Evolutionary conservation across 768 basidiomycete species (phyloP).

Genomic region (Gloeopeniophorella convolvens): DNA sequence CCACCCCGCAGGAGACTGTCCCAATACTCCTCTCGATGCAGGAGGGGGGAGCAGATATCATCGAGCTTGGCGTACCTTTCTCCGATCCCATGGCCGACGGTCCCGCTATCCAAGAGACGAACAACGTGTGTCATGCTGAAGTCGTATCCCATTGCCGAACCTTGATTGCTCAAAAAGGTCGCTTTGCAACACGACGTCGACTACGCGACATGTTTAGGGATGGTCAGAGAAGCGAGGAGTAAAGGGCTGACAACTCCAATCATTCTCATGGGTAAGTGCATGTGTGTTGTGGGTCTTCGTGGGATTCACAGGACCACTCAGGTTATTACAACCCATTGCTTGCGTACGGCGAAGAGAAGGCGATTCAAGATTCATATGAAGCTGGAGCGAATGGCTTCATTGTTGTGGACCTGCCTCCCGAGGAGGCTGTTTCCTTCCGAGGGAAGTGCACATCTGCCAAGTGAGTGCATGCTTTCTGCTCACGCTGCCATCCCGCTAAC

Average conservation of each 20-base stretch:
- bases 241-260: slow-evolving; percentile 82
- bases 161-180: slow-evolving; percentile 41
- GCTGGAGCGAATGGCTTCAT: slow-evolving; percentile 98
- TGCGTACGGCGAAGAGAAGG: slow-evolving; percentile 91
- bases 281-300: neutral
- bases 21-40: slow-evolving; percentile 89
- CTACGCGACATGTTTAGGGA: slow-evolving; percentile 66
- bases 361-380: slow-evolving; percentile 81
- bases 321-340: slow-evolving; percentile 97
- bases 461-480: slow-evolving; percentile 40
- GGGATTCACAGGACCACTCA: slow-evolving; percentile 28
- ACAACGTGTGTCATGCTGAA: slow-evolving; percentile 56
- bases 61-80: slow-evolving; percentile 93
- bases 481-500: slow-evolving; percentile 5
- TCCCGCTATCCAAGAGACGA: slow-evolving; percentile 86
- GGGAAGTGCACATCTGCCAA: slow-evolving; percentile 74
- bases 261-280: slow-evolving; percentile 78
- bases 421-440: slow-evolving; percentile 89
- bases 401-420: slow-evolving; percentile 95
- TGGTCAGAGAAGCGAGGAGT: slow-evolving; percentile 71
- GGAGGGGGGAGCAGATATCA: slow-evolving; percentile 87
- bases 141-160: neutral
- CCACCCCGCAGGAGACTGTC: slow-evolving; percentile 71
- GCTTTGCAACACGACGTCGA: slow-evolving; percentile 78
- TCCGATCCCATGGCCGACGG: slow-evolving; percentile 97